These are phyloP conservation scores for Starmera dryadoides DNA, from an alignment of 805 yeast species.

Conservation along the genomic window DNA sequence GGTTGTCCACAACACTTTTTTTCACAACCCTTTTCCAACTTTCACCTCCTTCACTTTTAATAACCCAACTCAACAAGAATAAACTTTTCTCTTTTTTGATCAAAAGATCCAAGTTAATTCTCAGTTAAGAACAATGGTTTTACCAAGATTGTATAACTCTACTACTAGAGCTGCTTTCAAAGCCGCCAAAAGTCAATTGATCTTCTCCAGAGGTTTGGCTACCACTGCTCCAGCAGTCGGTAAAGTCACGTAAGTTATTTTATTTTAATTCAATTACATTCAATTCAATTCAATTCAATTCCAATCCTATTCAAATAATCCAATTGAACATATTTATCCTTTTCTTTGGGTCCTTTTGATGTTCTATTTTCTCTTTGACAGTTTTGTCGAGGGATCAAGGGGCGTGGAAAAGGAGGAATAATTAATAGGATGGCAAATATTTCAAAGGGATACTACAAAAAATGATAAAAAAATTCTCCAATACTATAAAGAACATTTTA, in stretches of 20 bases:
- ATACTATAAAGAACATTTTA: too few relatives aligned
- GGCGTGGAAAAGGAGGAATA: too few relatives aligned
- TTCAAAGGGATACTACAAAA: too few relatives aligned
- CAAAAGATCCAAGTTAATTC: neutral
- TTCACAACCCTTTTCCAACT: slow-evolving; percentile 5
- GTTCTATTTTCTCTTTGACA: too few relatives aligned
- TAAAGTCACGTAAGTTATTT: slow-evolving; percentile 88
- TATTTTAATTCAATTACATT: neutral
- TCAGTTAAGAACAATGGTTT: slow-evolving; percentile 28
- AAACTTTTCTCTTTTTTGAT: neutral
- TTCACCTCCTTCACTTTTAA: slow-evolving; percentile 5
- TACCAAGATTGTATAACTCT: slow-evolving; percentile 54
- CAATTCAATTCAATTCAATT: too few relatives aligned
- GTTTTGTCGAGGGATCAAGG: too few relatives aligned
- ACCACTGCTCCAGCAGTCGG: slow-evolving; percentile 73
- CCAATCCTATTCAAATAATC: too few relatives aligned
- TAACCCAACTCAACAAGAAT: slow-evolving; percentile 5
- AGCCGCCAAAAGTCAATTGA: slow-evolving; percentile 80
- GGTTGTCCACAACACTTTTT: neutral
- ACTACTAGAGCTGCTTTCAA: slow-evolving; percentile 80
- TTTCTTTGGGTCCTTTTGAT: too few relatives aligned
- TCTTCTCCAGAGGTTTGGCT: slow-evolving; percentile 69
- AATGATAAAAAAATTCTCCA: too few relatives aligned
- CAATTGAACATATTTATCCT: too few relatives aligned
- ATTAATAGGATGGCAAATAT: too few relatives aligned